Evolutionary conservation across 106 monocot genomes (phyloP), one percentile per base, ranked within the genome.

Genomic region (Hemerocallis citrina): DNA sequence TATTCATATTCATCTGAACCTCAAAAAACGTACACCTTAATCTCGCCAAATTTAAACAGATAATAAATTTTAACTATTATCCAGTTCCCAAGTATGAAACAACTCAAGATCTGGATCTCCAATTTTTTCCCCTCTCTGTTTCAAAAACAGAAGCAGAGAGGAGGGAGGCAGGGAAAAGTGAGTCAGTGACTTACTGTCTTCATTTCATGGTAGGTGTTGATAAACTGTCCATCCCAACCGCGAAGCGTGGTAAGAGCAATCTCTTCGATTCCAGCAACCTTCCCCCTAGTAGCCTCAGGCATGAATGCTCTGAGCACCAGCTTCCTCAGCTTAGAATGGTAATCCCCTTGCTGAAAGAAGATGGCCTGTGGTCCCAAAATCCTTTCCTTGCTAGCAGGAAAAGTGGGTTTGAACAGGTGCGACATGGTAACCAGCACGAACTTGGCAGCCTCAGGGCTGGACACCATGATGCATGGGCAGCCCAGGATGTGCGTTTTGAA

Each of bases 401-500:
- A 94, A 20, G 93, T 94, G 6, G 93, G 89, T 72, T 89, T 94
- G 79, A 94, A 94, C 12, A 94, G 73, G 62, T 83, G 71, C 1
- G 93, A 79, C 39, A 52, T 72, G 15, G 82, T 89, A 4, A 78
- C 77, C 36, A 94, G 75, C 43, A 94, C 89, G 59, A 94, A 89
- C 66, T 70, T 77, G 35, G 93, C 89, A 1, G 89, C 93, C 56
- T 89, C 82, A 0, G 70, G 70, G 41, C 70, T 70, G 7, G 70
- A 70, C 29, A 70, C 70, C 70, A 70, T 70, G 7, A 70, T 25
- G 61, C 70, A 70, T 31, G 93, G 93, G 77, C 85, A 93, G 0
- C 93, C 89, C 46, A 94, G 61, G 23, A 94, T 85, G 71, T 86
- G 85, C 25, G 89, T 94, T 75, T 94, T 94, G 77, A 93, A 93